Evolutionary conservation across 345 rosid genomes (phyloP).

Genomic region (Salix viminalis): DNA sequence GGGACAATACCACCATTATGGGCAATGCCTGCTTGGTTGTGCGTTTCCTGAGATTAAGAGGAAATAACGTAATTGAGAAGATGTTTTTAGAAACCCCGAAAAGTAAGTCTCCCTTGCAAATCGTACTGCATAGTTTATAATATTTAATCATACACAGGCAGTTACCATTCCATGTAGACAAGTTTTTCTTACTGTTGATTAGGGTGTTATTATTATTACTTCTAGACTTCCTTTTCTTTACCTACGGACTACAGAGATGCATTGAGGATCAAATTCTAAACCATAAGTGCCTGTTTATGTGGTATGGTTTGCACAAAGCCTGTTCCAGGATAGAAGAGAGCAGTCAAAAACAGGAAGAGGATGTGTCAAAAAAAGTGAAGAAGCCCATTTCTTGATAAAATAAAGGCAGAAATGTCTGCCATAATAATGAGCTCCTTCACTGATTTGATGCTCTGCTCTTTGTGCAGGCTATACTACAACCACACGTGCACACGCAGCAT

Average conservation of each 20-base stretch:
- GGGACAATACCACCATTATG: constrained; percentile 58
- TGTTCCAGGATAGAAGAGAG: neutral
- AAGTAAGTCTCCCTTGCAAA: neutral
- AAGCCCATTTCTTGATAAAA: neutral
- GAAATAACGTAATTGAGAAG: neutral
- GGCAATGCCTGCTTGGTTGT: constrained; percentile 83
- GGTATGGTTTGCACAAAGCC: neutral
- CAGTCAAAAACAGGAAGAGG: neutral
- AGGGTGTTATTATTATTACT: neutral
- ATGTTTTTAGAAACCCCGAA: neutral
- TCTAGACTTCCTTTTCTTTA: neutral
- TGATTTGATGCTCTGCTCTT: neutral
- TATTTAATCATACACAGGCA: neutral
- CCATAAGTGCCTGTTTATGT: neutral
- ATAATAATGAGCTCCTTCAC: neutral
- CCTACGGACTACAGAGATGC: neutral
- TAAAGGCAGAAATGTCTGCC: neutral
- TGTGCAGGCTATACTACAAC: neutral
- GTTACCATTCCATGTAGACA: neutral
- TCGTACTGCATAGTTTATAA: neutral
- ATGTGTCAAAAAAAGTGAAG: neutral
- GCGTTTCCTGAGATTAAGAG: constrained; percentile 45
- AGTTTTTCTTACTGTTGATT: neutral
- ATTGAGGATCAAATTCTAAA: neutral
- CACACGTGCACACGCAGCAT: neutral